phyloP scores from a whole-genome alignment of 192 early-diverging fungal genomes.

The Funneliformis mosseae region DNA sequence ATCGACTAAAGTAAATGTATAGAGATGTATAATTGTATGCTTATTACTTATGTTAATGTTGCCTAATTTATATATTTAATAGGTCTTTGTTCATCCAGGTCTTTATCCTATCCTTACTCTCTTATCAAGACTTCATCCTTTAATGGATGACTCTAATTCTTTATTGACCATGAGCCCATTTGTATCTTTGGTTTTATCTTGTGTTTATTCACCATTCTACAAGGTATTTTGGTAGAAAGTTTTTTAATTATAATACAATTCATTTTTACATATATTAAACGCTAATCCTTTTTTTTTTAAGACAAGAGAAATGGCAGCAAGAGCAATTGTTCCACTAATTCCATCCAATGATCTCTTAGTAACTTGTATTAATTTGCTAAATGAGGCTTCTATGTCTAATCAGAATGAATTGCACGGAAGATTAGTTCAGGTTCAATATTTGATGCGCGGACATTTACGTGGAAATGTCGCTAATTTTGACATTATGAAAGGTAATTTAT shows the following conservation, averaged over 20 bases:
- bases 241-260: no score
- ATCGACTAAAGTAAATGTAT: slow-evolving; percentile 17
- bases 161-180: slow-evolving; percentile 48
- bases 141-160: slow-evolving; percentile 45
- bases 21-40: neutral
- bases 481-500: slow-evolving; percentile 35
- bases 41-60: neutral
- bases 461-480: slow-evolving; percentile 44
- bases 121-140: slow-evolving; percentile 78
- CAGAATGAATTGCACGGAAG: slow-evolving; percentile 80
- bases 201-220: slow-evolving; percentile 58
- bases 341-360: slow-evolving; percentile 61
- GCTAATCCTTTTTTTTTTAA: slow-evolving; percentile 47
- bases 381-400: slow-evolving; percentile 41
- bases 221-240: slow-evolving; percentile 39
- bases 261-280: no score
- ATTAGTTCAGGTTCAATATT: slow-evolving; percentile 70
- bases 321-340: slow-evolving; percentile 78
- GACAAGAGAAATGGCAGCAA: slow-evolving; percentile 84
- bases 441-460: slow-evolving; percentile 67
- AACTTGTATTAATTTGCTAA: slow-evolving; percentile 53
- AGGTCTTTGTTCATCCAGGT: slow-evolving; percentile 75
- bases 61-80: neutral
- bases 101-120: slow-evolving; percentile 90
- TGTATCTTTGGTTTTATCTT: slow-evolving; percentile 54